These are phyloP conservation scores for Suhomyces bokatorum DNA, from an alignment of 1,139 yeast genomes.

Conservation along the genomic window DNA sequence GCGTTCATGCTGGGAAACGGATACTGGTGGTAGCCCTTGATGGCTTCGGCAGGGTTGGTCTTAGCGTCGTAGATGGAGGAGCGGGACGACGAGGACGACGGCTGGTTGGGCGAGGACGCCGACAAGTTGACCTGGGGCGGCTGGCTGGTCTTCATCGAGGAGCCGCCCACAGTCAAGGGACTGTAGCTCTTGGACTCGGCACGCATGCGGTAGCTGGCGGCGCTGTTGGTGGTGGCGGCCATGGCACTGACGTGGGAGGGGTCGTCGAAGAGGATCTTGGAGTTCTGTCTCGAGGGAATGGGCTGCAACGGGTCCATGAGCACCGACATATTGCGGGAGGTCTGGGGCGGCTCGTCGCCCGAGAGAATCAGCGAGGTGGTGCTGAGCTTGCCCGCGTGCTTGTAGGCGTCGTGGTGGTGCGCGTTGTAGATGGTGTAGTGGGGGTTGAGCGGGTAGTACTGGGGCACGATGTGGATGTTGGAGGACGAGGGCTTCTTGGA, in stretches of 20 bases:
- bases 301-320: conserved; percentile 40
- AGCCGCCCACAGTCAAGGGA: conserved; percentile 16
- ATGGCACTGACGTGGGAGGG: not conserved
- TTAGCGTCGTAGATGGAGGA: conserved; percentile 9
- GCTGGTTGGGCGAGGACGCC: conserved; percentile 8
- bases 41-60: conserved; percentile 1
- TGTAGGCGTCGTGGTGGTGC: conserved; percentile 8
- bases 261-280: conserved; percentile 9
- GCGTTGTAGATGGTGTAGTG: conserved; percentile 33
- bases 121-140: not conserved
- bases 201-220: conserved; percentile 7
- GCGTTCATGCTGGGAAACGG: conserved; percentile 17
- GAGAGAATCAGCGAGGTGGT: conserved; percentile 9
- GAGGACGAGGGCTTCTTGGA: conserved; percentile 22
- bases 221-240: conserved; percentile 1
- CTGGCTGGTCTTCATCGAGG: not conserved
- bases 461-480: conserved; percentile 30
- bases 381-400: conserved; percentile 9
- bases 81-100: conserved; percentile 9
- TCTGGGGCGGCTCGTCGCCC: conserved; percentile 5
- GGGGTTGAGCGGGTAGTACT: conserved; percentile 40
- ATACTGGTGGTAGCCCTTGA: conserved; percentile 11
- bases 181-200: conserved; percentile 17
- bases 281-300: conserved; percentile 19
- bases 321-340: conserved; percentile 23